phyloP scores from a whole-genome alignment of 2,329 filamentous ascomycete genomes.

The Ophiognomonia clavigignenti-juglandacearum region DNA sequence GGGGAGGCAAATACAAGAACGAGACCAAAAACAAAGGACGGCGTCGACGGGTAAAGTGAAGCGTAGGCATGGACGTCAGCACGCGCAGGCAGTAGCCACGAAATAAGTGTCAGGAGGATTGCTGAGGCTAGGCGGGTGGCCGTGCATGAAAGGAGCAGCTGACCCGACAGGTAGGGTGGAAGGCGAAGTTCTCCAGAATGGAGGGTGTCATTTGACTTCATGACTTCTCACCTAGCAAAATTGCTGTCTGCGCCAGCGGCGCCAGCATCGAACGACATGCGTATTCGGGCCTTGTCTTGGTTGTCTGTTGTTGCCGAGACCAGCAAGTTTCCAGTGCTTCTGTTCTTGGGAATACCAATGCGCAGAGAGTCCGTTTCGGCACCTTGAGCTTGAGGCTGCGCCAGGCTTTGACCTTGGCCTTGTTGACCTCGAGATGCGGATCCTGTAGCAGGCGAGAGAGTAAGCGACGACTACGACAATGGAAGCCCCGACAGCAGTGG shows the following conservation, averaged over 20 bases:
- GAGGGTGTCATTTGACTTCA: conserved; percentile 5
- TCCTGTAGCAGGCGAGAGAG: conserved; percentile 1
- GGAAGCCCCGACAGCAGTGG: neutral
- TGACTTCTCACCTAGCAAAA: conserved; percentile 59
- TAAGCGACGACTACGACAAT: conserved; percentile 2
- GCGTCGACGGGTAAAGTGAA: neutral
- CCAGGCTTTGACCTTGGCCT: neutral
- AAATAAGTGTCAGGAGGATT: conserved; percentile 20
- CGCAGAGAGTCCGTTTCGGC: conserved; percentile 16
- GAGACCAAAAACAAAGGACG: conserved; percentile 8
- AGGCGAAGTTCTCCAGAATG: neutral
- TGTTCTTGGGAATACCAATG: conserved; percentile 57
- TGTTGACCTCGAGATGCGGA: neutral
- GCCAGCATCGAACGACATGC: conserved; percentile 73
- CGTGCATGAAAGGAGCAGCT: conserved; percentile 1
- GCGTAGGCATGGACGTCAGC: conserved; percentile 1
- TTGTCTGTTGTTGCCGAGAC: conserved; percentile 37
- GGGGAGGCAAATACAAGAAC: conserved; percentile 15
- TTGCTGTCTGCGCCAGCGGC: conserved; percentile 62
- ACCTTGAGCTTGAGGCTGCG: neutral
- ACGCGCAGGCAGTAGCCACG: neutral
- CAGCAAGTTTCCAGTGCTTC: conserved; percentile 59
- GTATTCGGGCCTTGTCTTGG: conserved; percentile 58
- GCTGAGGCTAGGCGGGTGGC: conserved; percentile 1
- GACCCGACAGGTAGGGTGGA: too few relatives aligned